Evolutionary conservation across 2,329 filamentous ascomycete species (phyloP), one percentile per base, ranked within the genome.

Genomic region (Fusarium sp.): DNA sequence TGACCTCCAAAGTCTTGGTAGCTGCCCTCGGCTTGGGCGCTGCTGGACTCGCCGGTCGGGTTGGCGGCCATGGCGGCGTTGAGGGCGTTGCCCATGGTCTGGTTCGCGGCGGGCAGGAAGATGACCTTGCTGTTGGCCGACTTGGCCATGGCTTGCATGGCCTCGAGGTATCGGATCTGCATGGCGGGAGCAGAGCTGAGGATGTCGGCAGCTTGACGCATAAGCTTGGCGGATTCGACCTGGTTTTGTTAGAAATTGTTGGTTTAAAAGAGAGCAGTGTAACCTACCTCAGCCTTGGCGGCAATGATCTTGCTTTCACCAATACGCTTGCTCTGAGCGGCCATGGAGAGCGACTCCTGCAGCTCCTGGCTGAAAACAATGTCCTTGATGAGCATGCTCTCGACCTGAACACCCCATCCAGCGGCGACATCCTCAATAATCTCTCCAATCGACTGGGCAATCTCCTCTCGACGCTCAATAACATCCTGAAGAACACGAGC

Each of bases 361-460:
- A 99, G 89, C 77, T 98, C 97, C 81, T 95, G 92, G 85, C 92
- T 95, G 90, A 99, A 99, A 82, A 98, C 94, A 82, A 99, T 97
- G 84, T 99, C 97, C 87, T 99, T 98, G 90, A 99, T 96, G 77
- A 99, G 92, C 96, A 99, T 99, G 81, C 93, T 95, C 88, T 98
- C 97, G 68, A 98, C 97, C 81, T 94, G 92, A 9, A 98, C 96
- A 85, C 97, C 97, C 97, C 97, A 99, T 71, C 94, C 95, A 13
- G 91, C 87, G 7, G 97, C 96, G 1, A 98, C 97, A 77, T 98
- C 95, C 82, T 98, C 97, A 78, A 99, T 98, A 79, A 98, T 98
- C 84, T 98, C 96, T 73, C 95, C 92, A 73, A 98, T 98, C 67
- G 93, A 97, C 85, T 95, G 92, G 2, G 97, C 97, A 77, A 99